These are phyloP conservation scores for Oryza longistaminata DNA, from an alignment of 176 grass and related monocot species.

Conservation along the genomic window DNA sequence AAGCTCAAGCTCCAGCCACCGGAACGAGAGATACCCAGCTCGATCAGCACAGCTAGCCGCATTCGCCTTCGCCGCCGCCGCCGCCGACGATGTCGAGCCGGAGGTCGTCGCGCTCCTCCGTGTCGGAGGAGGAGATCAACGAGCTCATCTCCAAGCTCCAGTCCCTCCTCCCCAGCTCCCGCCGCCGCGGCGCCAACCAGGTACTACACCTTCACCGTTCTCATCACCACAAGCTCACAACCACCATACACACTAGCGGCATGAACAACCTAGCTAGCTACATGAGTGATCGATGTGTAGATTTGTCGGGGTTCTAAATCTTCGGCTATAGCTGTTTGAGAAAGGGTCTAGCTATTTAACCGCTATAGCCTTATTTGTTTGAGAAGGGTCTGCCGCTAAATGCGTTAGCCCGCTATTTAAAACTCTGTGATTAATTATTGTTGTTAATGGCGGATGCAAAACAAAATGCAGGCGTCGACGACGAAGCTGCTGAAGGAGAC, in stretches of 20 bases:
- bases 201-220: conserved; percentile 9
- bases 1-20: not conserved
- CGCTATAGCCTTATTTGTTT: too few relatives aligned
- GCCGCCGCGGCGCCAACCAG: conserved; percentile 44
- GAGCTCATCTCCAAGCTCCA: conserved; percentile 87
- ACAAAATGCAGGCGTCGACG: conserved; percentile 47
- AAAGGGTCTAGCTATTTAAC: too few relatives aligned
- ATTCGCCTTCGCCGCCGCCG: not conserved
- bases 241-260: not conserved
- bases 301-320: too few relatives aligned
- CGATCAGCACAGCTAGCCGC: not conserved
- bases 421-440: not conserved
- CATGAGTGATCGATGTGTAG: not conserved
- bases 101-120: conserved; percentile 47
- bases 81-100: conserved; percentile 48
- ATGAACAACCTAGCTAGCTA: not conserved
- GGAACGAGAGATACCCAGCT: not conserved
- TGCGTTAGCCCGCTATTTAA: too few relatives aligned
- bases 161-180: conserved; percentile 52
- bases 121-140: conserved; percentile 73
- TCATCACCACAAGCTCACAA: too few relatives aligned
- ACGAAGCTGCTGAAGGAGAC: conserved; percentile 77
- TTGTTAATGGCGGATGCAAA: not conserved
- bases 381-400: too few relatives aligned
- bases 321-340: too few relatives aligned